A percentile compares a stretch with the other conserved stretches of the same genome.
Evolutionary conservation across 805 yeast species (phyloP).

Genomic region (Ogataea minuta): DNA sequence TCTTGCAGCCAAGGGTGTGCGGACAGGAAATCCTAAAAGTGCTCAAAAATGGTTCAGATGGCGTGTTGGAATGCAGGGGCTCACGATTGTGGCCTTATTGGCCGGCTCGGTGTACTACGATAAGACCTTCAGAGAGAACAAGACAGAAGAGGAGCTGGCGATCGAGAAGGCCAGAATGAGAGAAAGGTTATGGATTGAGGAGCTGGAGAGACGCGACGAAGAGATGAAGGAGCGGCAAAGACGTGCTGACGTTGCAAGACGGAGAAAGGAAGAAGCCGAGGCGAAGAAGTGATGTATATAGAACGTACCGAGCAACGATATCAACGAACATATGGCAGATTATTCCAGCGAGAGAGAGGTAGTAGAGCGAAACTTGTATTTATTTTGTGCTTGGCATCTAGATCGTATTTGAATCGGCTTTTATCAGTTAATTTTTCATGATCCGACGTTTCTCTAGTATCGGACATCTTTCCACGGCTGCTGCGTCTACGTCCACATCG

Average conservation of each 20-base stretch:
- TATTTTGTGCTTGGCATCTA: background rate
- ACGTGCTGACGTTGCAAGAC: slow-evolving; percentile 63
- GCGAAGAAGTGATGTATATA: slow-evolving; percentile 1
- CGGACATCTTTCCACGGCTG: slow-evolving; percentile 2
- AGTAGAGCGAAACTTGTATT: no score
- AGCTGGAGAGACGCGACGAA: slow-evolving; percentile 80
- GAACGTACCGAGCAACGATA: no score
- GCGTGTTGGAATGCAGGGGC: slow-evolving; percentile 85
- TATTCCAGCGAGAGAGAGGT: no score
- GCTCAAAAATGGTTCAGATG: slow-evolving; percentile 88
- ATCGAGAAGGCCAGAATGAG: slow-evolving; percentile 80
- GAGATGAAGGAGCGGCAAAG: slow-evolving; percentile 65
- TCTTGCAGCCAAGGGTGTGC: slow-evolving; percentile 73
- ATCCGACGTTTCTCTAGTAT: slow-evolving; percentile 5
- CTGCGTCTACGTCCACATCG: slow-evolving; percentile 34
- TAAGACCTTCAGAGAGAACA: slow-evolving; percentile 41
- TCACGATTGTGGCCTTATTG: slow-evolving; percentile 77
- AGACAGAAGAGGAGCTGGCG: slow-evolving; percentile 60
- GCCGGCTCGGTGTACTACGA: slow-evolving; percentile 76
- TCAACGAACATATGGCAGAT: no score
- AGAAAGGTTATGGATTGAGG: slow-evolving; percentile 86
- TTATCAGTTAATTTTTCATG: slow-evolving; percentile 1
- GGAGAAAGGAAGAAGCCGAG: slow-evolving; percentile 19
- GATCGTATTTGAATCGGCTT: no score
- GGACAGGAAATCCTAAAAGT: slow-evolving; percentile 64